Evolutionary conservation across 2,329 filamentous ascomycete species (phyloP), one percentile per base, ranked within the genome.

Genomic region (Thelonectria blattea): DNA sequence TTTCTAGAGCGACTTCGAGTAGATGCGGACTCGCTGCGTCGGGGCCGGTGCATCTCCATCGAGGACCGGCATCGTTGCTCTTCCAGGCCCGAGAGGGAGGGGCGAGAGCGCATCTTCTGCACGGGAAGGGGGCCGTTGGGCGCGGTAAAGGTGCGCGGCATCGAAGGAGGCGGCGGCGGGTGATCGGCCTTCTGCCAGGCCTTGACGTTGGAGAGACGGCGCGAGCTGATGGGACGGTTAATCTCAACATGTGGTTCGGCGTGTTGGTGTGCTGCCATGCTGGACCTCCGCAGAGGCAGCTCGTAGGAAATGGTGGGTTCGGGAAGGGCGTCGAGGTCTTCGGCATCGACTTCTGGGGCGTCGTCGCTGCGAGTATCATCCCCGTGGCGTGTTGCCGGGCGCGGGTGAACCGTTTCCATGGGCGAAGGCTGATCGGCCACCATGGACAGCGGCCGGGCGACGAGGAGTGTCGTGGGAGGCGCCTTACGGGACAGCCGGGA

Each of bases 361-460:
- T 62, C 22, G 27, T 65, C 65, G 22, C 41, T 46, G 9, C 52
- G 59, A 12, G 60, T 68, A 24, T 71, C 68, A 32, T 69, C 67
- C 17, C 69, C 69, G 11, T 71, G 69, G 1, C 68, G 67, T 8
- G 69, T 76, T 7, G 71, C 71, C 18, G 75, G 73, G 17, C 74
- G 66, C 22, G 72, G 67, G 2, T 71, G 65, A 11, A 69, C 60
- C 10, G 70, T 69, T 15, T 70, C 67, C 67, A 71, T 64, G 3
- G 69, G 69, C 0, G 83, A 84, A 0, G 83, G 82, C 47, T 84
- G 79, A 59, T 87, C 84, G 52, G 80, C 73, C 2, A 86, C 83
- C 48, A 84, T 79, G 1, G 84, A 87, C 10, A 86, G 72, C 2
- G 83, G 82, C 6, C 83, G 78, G 2, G 83, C 79, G 60, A 81